Evolutionary conservation across 2,329 filamentous ascomycete genomes (phyloP).

Genomic region (Claviceps fusiformis): DNA sequence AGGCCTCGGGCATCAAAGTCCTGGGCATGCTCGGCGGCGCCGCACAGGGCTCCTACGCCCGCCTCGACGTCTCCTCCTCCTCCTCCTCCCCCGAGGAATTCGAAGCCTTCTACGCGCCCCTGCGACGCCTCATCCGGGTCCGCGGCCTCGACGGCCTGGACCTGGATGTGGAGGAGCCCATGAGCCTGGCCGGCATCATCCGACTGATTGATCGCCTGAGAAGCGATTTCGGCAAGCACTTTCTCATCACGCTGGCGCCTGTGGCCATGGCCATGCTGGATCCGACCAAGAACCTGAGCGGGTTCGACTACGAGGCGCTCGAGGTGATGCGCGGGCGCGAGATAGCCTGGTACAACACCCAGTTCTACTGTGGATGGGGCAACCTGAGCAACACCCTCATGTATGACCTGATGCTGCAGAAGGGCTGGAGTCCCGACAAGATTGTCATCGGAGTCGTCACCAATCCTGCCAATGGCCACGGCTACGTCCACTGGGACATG

Average conservation of each 20-base stretch:
- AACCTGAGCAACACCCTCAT: slow-evolving; percentile 30
- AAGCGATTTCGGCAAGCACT: slow-evolving; percentile 52
- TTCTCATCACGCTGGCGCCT: slow-evolving; percentile 70
- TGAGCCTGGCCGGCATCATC: slow-evolving; percentile 52
- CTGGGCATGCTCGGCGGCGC: slow-evolving; percentile 82
- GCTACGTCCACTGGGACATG: slow-evolving; percentile 35
- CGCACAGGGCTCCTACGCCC: slow-evolving; percentile 55
- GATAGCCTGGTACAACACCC: slow-evolving; percentile 77
- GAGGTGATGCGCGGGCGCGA: slow-evolving; percentile 52
- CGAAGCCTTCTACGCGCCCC: slow-evolving; percentile 58
- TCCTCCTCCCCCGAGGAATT: no score
- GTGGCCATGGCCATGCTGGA: slow-evolving; percentile 59
- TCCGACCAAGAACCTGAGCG: slow-evolving; percentile 50
- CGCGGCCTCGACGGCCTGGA: slow-evolving; percentile 57
- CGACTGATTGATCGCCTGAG: slow-evolving; percentile 55
- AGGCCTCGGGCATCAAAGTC: slow-evolving; percentile 62
- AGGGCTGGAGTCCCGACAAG: slow-evolving; percentile 59
- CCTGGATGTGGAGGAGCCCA: slow-evolving; percentile 67
- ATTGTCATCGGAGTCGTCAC: slow-evolving; percentile 75
- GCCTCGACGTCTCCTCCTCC: slow-evolving; percentile 40
- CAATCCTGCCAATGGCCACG: slow-evolving; percentile 57
- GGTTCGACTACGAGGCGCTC: slow-evolving; percentile 66
- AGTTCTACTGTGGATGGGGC: slow-evolving; percentile 91
- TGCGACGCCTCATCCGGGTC: slow-evolving; percentile 49
- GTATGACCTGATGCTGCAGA: slow-evolving; percentile 38